These are phyloP conservation scores for Celoporthe dispersa DNA, from an alignment of 2,329 filamentous ascomycete genomes.

Conservation along the genomic window DNA sequence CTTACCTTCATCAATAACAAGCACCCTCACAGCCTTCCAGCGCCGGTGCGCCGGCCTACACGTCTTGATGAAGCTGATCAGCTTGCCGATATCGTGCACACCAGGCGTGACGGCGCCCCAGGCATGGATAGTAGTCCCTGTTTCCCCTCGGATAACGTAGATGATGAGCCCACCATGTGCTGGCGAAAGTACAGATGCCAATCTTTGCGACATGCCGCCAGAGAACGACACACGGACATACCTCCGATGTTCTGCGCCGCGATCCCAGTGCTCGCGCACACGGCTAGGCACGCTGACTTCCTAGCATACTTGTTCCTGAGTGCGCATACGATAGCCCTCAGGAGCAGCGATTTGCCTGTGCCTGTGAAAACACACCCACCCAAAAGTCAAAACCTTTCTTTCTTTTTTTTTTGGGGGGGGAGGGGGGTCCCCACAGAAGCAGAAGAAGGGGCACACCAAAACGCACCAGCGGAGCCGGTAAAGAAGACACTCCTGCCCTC, in stretches of 20 bases:
- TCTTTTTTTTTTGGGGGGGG: no score
- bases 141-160: no score
- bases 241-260: conserved; percentile 78
- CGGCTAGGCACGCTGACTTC: conserved; percentile 69
- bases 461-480: conserved; percentile 63
- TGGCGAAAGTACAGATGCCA: no score
- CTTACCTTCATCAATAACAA: conserved; percentile 68
- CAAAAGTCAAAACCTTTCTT: not conserved
- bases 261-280: conserved; percentile 76
- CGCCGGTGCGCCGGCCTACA: conserved; percentile 71
- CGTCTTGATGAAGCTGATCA: conserved; percentile 73
- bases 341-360: conserved; percentile 77
- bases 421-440: not conserved
- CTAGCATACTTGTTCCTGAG: conserved; percentile 64
- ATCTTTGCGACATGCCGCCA: no score
- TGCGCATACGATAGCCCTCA: conserved; percentile 71
- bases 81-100: conserved; percentile 69
- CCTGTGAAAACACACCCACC: conserved; percentile 43
- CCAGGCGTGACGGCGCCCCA: conserved; percentile 76
- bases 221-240: no score
- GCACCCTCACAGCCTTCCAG: conserved; percentile 72
- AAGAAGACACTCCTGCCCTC: conserved; percentile 76
- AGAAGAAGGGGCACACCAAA: not conserved
- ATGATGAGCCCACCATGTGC: not conserved
- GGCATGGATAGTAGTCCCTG: conserved; percentile 68